Evolutionary conservation across 1,139 yeast genomes (phyloP).

Genomic region (Saccharomyces pastorianus): DNA sequence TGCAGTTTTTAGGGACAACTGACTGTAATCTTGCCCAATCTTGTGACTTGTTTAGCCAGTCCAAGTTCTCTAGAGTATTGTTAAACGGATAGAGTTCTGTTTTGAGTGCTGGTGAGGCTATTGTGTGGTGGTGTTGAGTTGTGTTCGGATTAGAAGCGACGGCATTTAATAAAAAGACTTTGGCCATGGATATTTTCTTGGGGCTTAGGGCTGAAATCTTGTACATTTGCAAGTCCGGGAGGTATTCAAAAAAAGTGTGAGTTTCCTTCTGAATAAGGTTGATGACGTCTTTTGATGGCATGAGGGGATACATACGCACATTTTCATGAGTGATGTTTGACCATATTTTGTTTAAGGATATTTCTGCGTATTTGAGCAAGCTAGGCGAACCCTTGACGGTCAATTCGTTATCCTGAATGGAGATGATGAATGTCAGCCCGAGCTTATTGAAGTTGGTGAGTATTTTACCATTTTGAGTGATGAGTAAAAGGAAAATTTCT

Average conservation of each 20-base stretch:
- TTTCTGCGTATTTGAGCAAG: conserved; percentile 32
- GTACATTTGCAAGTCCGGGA: conserved; percentile 4
- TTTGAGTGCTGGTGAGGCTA: neutral
- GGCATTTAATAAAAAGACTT: conserved; percentile 23
- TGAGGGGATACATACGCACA: conserved; percentile 22
- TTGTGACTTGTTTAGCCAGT: conserved; percentile 22
- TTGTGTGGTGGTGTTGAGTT: neutral
- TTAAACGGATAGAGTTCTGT: conserved; percentile 15
- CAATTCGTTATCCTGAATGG: conserved; percentile 29
- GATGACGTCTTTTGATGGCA: conserved; percentile 10
- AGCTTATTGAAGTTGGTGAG: conserved; percentile 27
- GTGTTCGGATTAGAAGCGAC: conserved; percentile 16
- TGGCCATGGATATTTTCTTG: conserved; percentile 22
- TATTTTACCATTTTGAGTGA: conserved; percentile 38
- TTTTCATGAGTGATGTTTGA: conserved; percentile 33
- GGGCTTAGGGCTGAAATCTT: conserved; percentile 25
- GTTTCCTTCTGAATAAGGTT: conserved; percentile 20
- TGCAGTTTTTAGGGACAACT: conserved; percentile 4
- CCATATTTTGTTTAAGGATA: conserved; percentile 33
- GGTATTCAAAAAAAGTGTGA: conserved; percentile 17
- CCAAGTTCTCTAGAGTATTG: conserved; percentile 18
- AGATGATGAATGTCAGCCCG: conserved; percentile 30
- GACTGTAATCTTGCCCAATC: conserved; percentile 24
- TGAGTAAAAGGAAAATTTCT: conserved; percentile 24
- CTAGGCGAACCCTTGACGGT: conserved; percentile 29